These are phyloP conservation scores for Rhodotorula kratochvilovae DNA, from an alignment of 768 basidiomycete genomes.

Conservation along the genomic window DNA sequence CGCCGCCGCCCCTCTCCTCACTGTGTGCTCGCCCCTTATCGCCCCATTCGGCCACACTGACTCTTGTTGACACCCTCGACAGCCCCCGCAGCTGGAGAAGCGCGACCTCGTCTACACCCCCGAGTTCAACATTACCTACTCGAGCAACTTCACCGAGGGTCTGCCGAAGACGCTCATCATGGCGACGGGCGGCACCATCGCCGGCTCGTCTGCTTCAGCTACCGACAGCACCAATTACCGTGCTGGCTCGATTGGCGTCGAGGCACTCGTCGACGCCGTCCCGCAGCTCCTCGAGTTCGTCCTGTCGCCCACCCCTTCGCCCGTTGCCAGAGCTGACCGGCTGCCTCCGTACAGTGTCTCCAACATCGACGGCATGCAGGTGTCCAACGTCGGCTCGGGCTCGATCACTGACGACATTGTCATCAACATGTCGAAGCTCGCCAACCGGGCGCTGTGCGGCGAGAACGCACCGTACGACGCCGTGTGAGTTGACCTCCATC, in stretches of 20 bases:
- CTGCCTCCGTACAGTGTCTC: slow-evolving; percentile 5
- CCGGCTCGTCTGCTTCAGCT: background rate
- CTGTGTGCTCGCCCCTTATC: background rate
- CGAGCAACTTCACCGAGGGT: background rate
- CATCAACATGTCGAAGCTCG: slow-evolving; percentile 23
- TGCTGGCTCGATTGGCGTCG: slow-evolving; percentile 9
- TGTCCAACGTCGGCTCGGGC: slow-evolving; percentile 36
- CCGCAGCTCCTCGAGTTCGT: slow-evolving; percentile 4
- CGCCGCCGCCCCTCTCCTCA: background rate
- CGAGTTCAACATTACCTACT: slow-evolving; percentile 29
- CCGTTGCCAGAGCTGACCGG: background rate
- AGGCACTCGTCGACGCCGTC: slow-evolving; percentile 1
- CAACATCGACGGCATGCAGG: slow-evolving; percentile 38
- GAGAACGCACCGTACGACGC: slow-evolving; percentile 41
- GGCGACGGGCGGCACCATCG: slow-evolving; percentile 23
- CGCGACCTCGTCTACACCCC: background rate
- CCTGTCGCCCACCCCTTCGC: too few relatives aligned
- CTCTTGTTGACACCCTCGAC: too few relatives aligned
- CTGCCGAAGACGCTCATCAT: slow-evolving; percentile 28
- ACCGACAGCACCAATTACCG: slow-evolving; percentile 7
- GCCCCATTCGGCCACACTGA: background rate
- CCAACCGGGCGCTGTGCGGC: slow-evolving; percentile 42
- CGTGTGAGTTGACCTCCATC: slow-evolving; percentile 37
- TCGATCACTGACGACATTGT: slow-evolving; percentile 15
- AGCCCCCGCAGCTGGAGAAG: background rate